Base-by-base conservation (phyloP, 495 filamentous ascomycete genomes). In the Aspergillus funiculosus region DNA sequence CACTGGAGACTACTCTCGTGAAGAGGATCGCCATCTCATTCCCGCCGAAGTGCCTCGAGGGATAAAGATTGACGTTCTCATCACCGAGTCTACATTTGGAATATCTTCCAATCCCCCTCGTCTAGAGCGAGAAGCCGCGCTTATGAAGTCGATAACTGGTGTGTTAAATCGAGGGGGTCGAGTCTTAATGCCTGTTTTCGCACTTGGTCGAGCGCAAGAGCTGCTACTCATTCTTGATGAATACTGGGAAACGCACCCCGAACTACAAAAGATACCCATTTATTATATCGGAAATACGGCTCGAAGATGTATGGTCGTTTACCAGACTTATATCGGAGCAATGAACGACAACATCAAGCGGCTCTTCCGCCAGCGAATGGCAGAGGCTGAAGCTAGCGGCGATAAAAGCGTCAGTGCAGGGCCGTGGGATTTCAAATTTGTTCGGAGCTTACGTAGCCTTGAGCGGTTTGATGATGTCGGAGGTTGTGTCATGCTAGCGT, bases 311-410 rank as follows among this genome's bases (percentile, higher is more conserved):
- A 98, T 98, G 92, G 78, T 95, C 13, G 89, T 98, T 5, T 98
- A 98, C 58, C 91, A 96, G 63, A 98, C 92, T 1, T 97, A 96
- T 58, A 85, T 95, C 47, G 84, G 86, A 41, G 86, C 89, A 19
- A 98, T 98, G 92, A 98, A 98, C 60, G 91, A 95, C 61, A 96
- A 95, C 55, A 97, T 98, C 67, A 95, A 94, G 58, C 77, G 85
- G 2, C 75, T 92, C 6, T 94, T 94, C 68, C 75, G 85, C 14
- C 83, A 91, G 58, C 78, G 86, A 20, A 86, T 89, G 81, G 85
- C 83, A 4, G 87, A 95, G 63, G 86, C 87, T 28, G 89, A 92
- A 64, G 80, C 80, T 2, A 76, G 78, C 15, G 80, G 80, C 9
- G 82, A 85, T 42, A 84, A 82, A 29, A 83, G 81, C 17, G 78